Evolutionary conservation across 2,329 filamentous ascomycete genomes (phyloP).

Genomic region (Dactylellina leptospora): DNA sequence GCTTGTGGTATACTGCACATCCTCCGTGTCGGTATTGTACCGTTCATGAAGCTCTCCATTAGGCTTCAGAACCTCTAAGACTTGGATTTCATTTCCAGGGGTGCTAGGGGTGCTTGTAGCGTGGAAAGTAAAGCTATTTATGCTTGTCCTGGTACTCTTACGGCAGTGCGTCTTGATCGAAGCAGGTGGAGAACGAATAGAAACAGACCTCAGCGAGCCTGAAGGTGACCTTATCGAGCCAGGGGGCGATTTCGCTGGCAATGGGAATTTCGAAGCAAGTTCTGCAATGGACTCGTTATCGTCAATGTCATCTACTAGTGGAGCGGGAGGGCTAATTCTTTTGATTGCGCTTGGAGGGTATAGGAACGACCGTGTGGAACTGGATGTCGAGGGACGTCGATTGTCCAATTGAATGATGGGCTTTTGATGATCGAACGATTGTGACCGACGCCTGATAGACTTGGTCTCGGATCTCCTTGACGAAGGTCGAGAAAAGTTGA

Average conservation of each 20-base stretch:
- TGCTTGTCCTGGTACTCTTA: slow-evolving; percentile 28
- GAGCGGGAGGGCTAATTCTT: slow-evolving; percentile 18
- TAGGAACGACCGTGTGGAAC: slow-evolving; percentile 28
- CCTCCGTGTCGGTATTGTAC: slow-evolving; percentile 23
- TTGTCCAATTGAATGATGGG: slow-evolving; percentile 16
- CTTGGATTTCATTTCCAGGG: slow-evolving; percentile 31
- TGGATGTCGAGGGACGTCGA: slow-evolving; percentile 34
- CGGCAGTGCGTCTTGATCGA: slow-evolving; percentile 39
- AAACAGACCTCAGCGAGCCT: slow-evolving; percentile 22
- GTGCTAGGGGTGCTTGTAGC: slow-evolving; percentile 13
- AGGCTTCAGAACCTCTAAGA: slow-evolving; percentile 39
- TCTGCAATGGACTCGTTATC: slow-evolving; percentile 47
- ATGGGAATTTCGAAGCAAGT: slow-evolving; percentile 38
- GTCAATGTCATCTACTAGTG: slow-evolving; percentile 26
- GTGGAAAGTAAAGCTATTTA: slow-evolving; percentile 16
- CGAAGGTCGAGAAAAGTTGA: slow-evolving; percentile 41
- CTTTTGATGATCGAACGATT: slow-evolving; percentile 15
- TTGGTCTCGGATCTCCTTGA: slow-evolving; percentile 27
- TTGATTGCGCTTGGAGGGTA: slow-evolving; percentile 32
- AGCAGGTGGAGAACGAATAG: slow-evolving; percentile 24
- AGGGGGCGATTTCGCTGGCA: slow-evolving; percentile 41
- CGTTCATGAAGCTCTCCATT: slow-evolving; percentile 47
- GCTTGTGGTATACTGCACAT: slow-evolving; percentile 16
- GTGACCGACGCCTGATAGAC: slow-evolving; percentile 23
- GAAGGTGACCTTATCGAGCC: slow-evolving; percentile 36